Evolutionary conservation across 768 basidiomycete species (phyloP).

Genomic region (Chalciporus sphaerocephalus): DNA sequence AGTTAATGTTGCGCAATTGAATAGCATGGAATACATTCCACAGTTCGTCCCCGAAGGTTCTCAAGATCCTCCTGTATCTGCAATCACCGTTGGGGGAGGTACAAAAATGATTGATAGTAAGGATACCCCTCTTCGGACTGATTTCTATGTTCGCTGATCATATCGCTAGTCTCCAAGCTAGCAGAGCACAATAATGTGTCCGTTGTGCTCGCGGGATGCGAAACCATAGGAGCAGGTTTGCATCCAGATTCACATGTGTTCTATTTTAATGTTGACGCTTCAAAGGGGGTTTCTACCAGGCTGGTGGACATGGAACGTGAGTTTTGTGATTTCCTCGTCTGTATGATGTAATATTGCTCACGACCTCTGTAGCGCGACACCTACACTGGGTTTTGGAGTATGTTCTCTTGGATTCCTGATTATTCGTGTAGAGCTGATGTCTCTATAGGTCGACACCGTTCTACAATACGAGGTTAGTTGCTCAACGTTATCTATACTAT

Average conservation of each 20-base stretch:
- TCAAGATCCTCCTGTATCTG: background rate
- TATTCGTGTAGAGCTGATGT: background rate
- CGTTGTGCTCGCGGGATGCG: conserved; percentile 14
- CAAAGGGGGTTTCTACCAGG: conserved; percentile 44
- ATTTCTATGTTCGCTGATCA: background rate
- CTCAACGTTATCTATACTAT: background rate
- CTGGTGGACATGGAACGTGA: conserved; percentile 43
- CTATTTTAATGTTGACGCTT: no score
- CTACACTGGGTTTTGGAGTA: background rate
- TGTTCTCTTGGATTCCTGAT: background rate
- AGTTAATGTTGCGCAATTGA: background rate
- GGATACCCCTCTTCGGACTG: background rate
- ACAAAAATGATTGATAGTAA: background rate
- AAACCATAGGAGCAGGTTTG: conserved; percentile 18
- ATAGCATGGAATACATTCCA: background rate
- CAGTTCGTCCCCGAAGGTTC: background rate
- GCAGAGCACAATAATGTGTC: conserved; percentile 11
- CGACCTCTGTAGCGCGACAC: background rate
- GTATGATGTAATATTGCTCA: background rate
- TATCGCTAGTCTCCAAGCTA: conserved; percentile 4
- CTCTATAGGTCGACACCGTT: conserved; percentile 41
- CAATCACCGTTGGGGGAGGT: background rate
- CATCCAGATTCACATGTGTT: background rate
- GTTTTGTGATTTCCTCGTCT: background rate
- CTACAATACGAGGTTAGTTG: conserved; percentile 34